These are phyloP conservation scores for Phytopythium boreale DNA, from an alignment of 352 stramenopile genomes.

Conservation along the genomic window DNA sequence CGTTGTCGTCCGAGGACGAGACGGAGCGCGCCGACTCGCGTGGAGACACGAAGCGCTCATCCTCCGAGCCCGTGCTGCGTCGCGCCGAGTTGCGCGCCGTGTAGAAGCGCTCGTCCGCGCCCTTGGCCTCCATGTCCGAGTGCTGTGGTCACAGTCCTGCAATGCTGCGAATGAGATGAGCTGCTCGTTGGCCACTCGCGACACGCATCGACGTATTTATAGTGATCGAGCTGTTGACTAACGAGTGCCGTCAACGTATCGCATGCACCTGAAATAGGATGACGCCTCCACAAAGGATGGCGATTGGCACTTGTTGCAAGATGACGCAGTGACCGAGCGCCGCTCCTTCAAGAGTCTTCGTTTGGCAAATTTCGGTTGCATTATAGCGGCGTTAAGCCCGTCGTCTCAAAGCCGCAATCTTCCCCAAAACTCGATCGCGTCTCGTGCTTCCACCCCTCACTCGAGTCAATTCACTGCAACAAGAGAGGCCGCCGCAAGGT, in stretches of 20 bases:
- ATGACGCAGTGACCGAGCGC: too few species aligned
- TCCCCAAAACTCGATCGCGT: background rate
- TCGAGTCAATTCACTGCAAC: background rate
- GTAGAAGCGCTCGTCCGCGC: constrained; percentile 57
- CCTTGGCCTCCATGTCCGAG: constrained; percentile 40
- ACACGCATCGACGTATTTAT: background rate
- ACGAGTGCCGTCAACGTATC: background rate
- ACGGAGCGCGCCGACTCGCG: constrained; percentile 54
- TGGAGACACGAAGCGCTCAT: constrained; percentile 59
- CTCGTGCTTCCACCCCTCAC: background rate
- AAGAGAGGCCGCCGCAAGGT: background rate
- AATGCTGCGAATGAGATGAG: background rate
- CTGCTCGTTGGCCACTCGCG: background rate
- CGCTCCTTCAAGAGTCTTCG: too few species aligned
- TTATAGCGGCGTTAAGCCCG: background rate
- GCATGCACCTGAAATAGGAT: background rate
- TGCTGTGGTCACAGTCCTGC: background rate
- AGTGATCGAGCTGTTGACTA: background rate
- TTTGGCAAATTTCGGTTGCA: constrained; percentile 2
- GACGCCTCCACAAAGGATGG: background rate
- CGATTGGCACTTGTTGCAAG: too few species aligned
- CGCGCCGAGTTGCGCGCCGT: constrained; percentile 56
- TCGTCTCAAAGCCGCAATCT: background rate
- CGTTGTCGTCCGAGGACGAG: constrained; percentile 55
- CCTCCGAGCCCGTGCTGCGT: constrained; percentile 43